Percentiles rank a stretch among this genome's conserved stretches.
phyloP scores from a whole-genome alignment of 2,329 filamentous ascomycete genomes.

The Curvularia lunata region DNA sequence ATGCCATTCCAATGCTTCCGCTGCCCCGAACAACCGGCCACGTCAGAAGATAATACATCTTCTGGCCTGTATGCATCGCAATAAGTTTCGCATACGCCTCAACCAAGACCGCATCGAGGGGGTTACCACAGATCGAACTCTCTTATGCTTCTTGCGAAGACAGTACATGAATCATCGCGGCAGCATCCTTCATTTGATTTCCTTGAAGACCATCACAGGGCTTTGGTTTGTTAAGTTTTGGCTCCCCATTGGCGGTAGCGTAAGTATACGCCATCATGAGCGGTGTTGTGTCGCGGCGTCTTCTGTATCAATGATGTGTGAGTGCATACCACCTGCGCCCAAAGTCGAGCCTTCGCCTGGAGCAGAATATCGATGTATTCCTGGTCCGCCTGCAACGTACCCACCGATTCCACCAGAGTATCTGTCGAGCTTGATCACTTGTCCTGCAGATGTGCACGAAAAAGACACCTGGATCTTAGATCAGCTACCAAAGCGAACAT shows the following conservation, averaged over 20 bases:
- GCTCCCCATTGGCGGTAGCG: slow-evolving; percentile 26
- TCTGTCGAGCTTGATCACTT: slow-evolving; percentile 26
- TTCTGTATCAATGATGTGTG: slow-evolving; percentile 12
- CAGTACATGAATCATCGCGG: slow-evolving; percentile 20
- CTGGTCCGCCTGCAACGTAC: slow-evolving; percentile 23
- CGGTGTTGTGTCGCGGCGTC: slow-evolving; percentile 17
- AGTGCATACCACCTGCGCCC: slow-evolving; percentile 30
- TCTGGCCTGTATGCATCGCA: slow-evolving; percentile 28
- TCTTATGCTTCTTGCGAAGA: slow-evolving; percentile 26
- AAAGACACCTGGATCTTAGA: slow-evolving; percentile 28
- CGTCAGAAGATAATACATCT: slow-evolving; percentile 24
- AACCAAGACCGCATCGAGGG: slow-evolving; percentile 27
- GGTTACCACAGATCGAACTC: slow-evolving; percentile 24
- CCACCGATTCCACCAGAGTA: slow-evolving; percentile 33
- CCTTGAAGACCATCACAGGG: slow-evolving; percentile 25
- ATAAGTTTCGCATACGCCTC: slow-evolving; percentile 18
- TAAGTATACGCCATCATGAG: slow-evolving; percentile 28
- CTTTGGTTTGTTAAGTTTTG: slow-evolving; percentile 33
- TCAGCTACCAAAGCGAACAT: slow-evolving; percentile 32
- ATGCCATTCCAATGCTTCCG: neutral
- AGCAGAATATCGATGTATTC: slow-evolving; percentile 34
- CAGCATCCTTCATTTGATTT: slow-evolving; percentile 13
- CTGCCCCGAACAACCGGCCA: neutral
- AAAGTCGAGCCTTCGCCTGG: slow-evolving; percentile 30
- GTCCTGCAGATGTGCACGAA: slow-evolving; percentile 25